phyloP scores from a whole-genome alignment of 2,329 filamentous ascomycete species.

The Ascochyta lentis region DNA sequence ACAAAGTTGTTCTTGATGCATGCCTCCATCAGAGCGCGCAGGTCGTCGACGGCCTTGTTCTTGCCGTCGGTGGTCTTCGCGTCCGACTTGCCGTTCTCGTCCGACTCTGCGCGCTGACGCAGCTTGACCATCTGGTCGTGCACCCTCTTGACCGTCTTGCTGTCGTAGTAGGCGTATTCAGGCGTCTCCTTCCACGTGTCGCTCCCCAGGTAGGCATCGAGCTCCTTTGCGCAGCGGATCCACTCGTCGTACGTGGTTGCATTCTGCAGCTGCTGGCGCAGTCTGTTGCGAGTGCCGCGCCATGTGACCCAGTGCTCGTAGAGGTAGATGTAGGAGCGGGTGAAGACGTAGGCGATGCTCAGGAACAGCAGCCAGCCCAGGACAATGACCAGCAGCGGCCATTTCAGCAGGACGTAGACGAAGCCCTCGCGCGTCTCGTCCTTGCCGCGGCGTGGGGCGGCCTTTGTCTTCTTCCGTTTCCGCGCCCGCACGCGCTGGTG shows the following conservation, averaged over 20 bases:
- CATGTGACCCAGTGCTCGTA: slow-evolving; percentile 94
- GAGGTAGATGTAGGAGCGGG: slow-evolving; percentile 84
- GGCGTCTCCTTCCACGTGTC: slow-evolving; percentile 79
- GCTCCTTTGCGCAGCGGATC: slow-evolving; percentile 76
- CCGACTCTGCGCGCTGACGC: slow-evolving; percentile 61
- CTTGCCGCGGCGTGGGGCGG: slow-evolving; percentile 59
- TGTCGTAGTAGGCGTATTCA: slow-evolving; percentile 82
- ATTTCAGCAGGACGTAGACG: slow-evolving; percentile 87
- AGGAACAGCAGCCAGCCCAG: slow-evolving; percentile 80
- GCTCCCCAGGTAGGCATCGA: slow-evolving; percentile 84
- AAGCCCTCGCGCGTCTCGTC: slow-evolving; percentile 96
- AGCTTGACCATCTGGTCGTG: slow-evolving; percentile 75
- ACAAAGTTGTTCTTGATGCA: slow-evolving; percentile 99
- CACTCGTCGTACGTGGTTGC: slow-evolving; percentile 83
- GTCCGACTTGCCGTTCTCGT: slow-evolving; percentile 55
- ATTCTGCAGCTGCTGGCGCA: slow-evolving; percentile 74
- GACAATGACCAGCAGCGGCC: slow-evolving; percentile 84
- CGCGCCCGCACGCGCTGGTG: slow-evolving; percentile 73
- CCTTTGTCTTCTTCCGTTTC: slow-evolving; percentile 46
- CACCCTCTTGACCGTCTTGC: slow-evolving; percentile 78
- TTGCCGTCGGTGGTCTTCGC: slow-evolving; percentile 29
- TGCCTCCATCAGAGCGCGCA: slow-evolving; percentile 80
- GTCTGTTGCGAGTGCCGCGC: slow-evolving; percentile 76
- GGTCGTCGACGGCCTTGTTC: slow-evolving; percentile 70
- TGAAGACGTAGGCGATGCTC: slow-evolving; percentile 76